A percentile compares a stretch with the other conserved stretches of the same genome.
phyloP scores from a whole-genome alignment of 495 filamentous ascomycete species.

The Hyaloscypha finlandica region DNA sequence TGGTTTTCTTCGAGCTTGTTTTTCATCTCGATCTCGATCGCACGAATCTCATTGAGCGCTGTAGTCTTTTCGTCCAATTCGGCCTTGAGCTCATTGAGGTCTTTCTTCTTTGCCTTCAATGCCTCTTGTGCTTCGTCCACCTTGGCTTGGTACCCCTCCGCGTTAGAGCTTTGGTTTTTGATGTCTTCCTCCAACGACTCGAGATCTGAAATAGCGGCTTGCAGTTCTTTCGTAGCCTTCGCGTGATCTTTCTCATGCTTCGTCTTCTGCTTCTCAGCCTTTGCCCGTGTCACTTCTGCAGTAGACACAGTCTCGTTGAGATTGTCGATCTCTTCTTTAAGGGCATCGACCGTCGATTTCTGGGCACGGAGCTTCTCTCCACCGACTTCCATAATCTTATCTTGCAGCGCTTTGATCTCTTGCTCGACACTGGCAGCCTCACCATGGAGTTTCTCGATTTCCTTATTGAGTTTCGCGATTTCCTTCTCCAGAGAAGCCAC shows the following conservation, averaged over 20 bases:
- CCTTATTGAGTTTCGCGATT: constrained; percentile 70
- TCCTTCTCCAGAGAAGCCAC: constrained; percentile 72
- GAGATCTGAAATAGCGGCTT: constrained; percentile 66
- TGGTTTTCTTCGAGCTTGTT: constrained; percentile 97
- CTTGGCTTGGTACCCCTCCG: constrained; percentile 67
- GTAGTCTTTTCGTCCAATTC: constrained; percentile 85
- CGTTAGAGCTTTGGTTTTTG: constrained; percentile 70
- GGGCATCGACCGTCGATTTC: constrained; percentile 88
- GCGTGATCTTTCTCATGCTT: constrained; percentile 83
- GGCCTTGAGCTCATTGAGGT: constrained; percentile 74
- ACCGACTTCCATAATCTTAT: constrained; percentile 97
- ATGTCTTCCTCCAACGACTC: constrained; percentile 76
- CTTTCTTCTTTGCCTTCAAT: constrained; percentile 75
- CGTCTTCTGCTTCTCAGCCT: constrained; percentile 86
- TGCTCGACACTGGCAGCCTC: constrained; percentile 86
- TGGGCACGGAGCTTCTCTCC: constrained; percentile 89
- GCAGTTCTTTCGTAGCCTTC: constrained; percentile 75
- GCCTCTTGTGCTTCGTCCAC: constrained; percentile 87
- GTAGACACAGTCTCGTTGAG: constrained; percentile 79
- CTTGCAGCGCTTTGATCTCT: constrained; percentile 87
- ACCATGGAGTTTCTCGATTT: constrained; percentile 75
- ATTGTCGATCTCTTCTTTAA: constrained; percentile 82
- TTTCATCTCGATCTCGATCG: constrained; percentile 94
- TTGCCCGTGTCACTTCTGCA: constrained; percentile 81
- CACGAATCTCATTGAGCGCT: constrained; percentile 87